phyloP scores from a whole-genome alignment of 768 basidiomycete genomes.

The Collybiopsis luxurians region DNA sequence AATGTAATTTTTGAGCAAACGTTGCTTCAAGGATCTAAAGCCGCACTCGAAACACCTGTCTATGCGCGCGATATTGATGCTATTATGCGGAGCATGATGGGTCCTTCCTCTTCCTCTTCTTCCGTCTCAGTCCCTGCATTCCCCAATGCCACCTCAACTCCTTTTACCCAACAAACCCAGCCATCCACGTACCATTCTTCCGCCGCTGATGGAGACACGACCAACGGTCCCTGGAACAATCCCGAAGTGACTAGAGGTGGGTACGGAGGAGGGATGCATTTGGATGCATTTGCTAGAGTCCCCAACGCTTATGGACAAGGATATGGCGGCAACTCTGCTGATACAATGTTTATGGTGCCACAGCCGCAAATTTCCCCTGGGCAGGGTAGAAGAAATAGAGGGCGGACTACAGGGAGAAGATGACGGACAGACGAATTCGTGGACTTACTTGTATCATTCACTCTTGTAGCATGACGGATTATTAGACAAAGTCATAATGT shows the following conservation, averaged over 20 bases:
- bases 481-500: no score
- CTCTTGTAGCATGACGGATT: not conserved
- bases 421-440: not conserved
- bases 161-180: not conserved
- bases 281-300: not conserved
- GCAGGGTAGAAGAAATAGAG: not conserved
- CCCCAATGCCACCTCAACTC: constrained; percentile 7
- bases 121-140: not conserved
- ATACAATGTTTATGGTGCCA: not conserved
- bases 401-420: not conserved
- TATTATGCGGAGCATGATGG: constrained; percentile 56
- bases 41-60: constrained; percentile 39
- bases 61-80: constrained; percentile 44
- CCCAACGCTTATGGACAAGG: not conserved
- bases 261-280: constrained; percentile 5
- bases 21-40: constrained; percentile 43
- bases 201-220: not conserved
- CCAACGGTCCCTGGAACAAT: constrained; percentile 7
- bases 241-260: not conserved
- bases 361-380: not conserved
- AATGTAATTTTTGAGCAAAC: constrained; percentile 49
- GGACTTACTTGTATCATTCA: not conserved
- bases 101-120: constrained; percentile 13
- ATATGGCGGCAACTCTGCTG: not conserved
- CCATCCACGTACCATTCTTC: not conserved